Evolutionary conservation across 495 filamentous ascomycete genomes (phyloP).

Genomic region (Lophium mytilinum): DNA sequence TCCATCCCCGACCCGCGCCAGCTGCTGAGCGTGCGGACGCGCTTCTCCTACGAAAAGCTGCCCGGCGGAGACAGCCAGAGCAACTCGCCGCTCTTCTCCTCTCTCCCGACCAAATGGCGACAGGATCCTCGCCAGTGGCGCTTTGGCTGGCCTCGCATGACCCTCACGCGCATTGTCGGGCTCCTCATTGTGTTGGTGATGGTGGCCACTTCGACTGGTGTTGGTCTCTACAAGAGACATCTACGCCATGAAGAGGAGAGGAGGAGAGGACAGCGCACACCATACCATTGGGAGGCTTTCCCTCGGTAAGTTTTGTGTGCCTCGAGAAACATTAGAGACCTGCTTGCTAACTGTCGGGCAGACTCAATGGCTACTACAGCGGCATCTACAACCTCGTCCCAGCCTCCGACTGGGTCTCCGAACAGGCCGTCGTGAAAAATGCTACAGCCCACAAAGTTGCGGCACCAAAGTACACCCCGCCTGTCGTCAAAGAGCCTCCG

Average conservation of each 20-base stretch:
- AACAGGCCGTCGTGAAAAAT: conserved; percentile 20
- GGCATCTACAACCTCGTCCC: conserved; percentile 31
- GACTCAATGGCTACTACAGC: conserved; percentile 33
- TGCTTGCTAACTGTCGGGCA: conserved; percentile 6
- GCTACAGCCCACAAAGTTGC: neutral
- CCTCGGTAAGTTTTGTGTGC: conserved; percentile 16
- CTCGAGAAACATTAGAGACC: neutral
- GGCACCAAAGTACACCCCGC: neutral
- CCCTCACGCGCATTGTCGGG: conserved; percentile 18
- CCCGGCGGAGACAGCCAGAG: conserved; percentile 27
- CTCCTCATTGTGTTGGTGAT: conserved; percentile 22
- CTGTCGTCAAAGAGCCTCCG: conserved; percentile 23
- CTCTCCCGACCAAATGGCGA: conserved; percentile 21
- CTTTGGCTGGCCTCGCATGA: conserved; percentile 17
- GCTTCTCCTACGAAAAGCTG: conserved; percentile 31
- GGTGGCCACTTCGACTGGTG: conserved; percentile 18
- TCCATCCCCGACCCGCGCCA: conserved; percentile 17
- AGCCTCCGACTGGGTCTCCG: conserved; percentile 25
- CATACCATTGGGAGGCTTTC: conserved; percentile 33
- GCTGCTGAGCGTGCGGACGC: conserved; percentile 15
- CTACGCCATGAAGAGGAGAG: conserved; percentile 6
- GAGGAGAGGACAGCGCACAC: conserved; percentile 10
- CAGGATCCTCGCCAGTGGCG: conserved; percentile 21
- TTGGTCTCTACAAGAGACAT: conserved; percentile 23
- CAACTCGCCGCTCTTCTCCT: conserved; percentile 26